Percentiles rank a stretch among this genome's conserved stretches.
These are phyloP conservation scores for Carnegiea gigantea DNA, from an alignment of 179 eudicot species.

Conservation along the genomic window DNA sequence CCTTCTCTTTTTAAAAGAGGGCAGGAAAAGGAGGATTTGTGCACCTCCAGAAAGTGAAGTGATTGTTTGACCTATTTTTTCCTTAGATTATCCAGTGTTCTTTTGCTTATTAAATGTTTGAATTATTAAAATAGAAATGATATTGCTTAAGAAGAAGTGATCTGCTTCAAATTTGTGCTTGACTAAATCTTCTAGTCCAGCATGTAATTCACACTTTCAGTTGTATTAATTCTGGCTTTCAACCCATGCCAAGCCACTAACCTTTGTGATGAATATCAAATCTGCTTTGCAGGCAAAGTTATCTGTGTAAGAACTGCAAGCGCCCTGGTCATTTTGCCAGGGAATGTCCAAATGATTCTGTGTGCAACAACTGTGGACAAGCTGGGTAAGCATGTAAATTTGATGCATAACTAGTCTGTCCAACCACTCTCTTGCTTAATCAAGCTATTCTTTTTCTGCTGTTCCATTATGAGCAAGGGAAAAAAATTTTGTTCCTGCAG, in stretches of 20 bases:
- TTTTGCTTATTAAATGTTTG: not conserved
- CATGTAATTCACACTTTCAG: not conserved
- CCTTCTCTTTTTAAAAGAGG: not conserved
- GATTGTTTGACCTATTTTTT: not conserved
- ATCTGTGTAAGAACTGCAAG: slow-evolving; percentile 66
- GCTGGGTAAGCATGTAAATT: slow-evolving; percentile 48
- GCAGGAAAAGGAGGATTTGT: not conserved
- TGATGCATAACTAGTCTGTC: not conserved
- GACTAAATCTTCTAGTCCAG: not conserved
- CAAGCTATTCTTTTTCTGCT: not conserved
- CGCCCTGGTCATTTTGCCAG: slow-evolving; percentile 69
- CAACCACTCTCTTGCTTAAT: not conserved
- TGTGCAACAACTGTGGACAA: slow-evolving; percentile 75
- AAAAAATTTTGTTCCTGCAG: too few species aligned
- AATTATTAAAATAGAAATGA: not conserved
- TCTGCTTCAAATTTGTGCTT: not conserved
- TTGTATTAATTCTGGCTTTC: not conserved
- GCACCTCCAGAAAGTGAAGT: not conserved
- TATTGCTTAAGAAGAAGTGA: not conserved
- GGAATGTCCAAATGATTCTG: slow-evolving; percentile 67
- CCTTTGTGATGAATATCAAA: not conserved
- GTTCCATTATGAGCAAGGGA: not conserved
- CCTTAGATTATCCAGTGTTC: not conserved
- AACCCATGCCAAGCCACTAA: not conserved
- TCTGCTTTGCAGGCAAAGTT: slow-evolving; percentile 43